phyloP scores from a whole-genome alignment of 1,284 basidiomycete species.

The Fomitopsis betulina region DNA sequence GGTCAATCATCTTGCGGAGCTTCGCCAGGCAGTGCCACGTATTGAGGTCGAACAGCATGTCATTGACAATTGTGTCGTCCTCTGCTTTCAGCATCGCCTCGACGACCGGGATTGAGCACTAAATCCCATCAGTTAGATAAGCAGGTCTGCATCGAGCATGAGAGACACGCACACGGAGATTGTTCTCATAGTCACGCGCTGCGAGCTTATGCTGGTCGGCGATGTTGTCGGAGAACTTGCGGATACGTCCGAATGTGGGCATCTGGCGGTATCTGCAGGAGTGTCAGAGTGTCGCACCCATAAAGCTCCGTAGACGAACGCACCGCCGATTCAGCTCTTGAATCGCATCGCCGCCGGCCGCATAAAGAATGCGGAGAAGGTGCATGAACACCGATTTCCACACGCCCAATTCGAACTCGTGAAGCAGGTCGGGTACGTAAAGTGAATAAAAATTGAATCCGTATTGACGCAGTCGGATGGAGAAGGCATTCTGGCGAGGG shows the following conservation, averaged over 20 bases:
- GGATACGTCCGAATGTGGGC: conserved; percentile 22
- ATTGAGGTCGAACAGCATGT: conserved; percentile 21
- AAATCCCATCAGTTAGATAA: neutral
- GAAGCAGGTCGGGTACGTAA: conserved; percentile 32
- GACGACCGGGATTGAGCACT: conserved; percentile 27
- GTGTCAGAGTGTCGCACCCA: neutral
- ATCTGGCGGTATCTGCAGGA: conserved; percentile 18
- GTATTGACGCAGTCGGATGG: conserved; percentile 14
- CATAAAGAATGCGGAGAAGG: conserved; percentile 1
- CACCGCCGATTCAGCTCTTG: conserved; percentile 12
- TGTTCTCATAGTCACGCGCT: too few species aligned
- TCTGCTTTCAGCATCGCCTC: conserved; percentile 20
- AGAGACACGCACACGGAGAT: conserved; percentile 20
- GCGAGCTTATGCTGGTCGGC: too few species aligned
- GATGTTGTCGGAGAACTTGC: too few species aligned
- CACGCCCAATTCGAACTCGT: conserved; percentile 33
- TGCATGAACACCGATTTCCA: conserved; percentile 25
- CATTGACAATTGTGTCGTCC: conserved; percentile 17
- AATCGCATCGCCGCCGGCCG: conserved; percentile 3
- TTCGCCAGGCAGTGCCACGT: conserved; percentile 29
- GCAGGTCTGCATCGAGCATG: neutral
- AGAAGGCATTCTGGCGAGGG: conserved; percentile 22
- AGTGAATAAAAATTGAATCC: conserved; percentile 26
- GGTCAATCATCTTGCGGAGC: conserved; percentile 25
- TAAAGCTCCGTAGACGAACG: too few species aligned